Evolutionary conservation across 2,329 filamentous ascomycete species (phyloP).

Genomic region (Scedosporium boydii): DNA sequence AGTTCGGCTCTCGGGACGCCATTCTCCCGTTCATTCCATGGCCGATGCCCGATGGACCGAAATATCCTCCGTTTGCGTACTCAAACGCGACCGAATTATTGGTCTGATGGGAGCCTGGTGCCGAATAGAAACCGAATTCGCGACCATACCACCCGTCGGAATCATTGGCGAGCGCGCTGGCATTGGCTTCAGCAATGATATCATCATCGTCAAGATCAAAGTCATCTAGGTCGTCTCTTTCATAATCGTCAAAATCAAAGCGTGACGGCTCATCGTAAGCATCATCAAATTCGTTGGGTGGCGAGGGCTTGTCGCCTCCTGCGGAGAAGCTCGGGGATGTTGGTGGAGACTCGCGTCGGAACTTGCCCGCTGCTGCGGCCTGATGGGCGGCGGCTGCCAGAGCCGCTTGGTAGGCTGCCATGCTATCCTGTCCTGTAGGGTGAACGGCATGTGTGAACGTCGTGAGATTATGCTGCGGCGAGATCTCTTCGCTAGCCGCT

Average conservation of each 20-base stretch:
- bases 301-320: slow-evolving; percentile 5
- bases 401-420: slow-evolving; percentile 70
- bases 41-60: slow-evolving; percentile 63
- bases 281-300: slow-evolving; percentile 5
- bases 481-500: not conserved
- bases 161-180: slow-evolving; percentile 84
- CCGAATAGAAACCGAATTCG: slow-evolving; percentile 92
- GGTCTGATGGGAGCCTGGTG: slow-evolving; percentile 33
- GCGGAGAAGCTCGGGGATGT: slow-evolving; percentile 9
- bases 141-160: slow-evolving; percentile 90
- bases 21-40: slow-evolving; percentile 65
- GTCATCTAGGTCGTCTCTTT: slow-evolving; percentile 42
- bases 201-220: slow-evolving; percentile 65
- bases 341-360: slow-evolving; percentile 49
- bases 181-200: slow-evolving; percentile 92
- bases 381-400: slow-evolving; percentile 72
- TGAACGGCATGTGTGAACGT: not conserved
- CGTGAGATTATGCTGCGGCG: not conserved
- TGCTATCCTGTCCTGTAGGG: slow-evolving; percentile 16
- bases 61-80: slow-evolving; percentile 78
- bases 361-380: slow-evolving; percentile 67
- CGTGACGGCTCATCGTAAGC: slow-evolving; percentile 8
- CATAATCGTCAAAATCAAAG: slow-evolving; percentile 30
- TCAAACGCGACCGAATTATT: slow-evolving; percentile 37
- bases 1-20: slow-evolving; percentile 74